A percentile compares a stretch with the other conserved stretches of the same genome.
Evolutionary conservation across 2,329 filamentous ascomycete genomes (phyloP).

Genomic region (Penicillium janthinellum): DNA sequence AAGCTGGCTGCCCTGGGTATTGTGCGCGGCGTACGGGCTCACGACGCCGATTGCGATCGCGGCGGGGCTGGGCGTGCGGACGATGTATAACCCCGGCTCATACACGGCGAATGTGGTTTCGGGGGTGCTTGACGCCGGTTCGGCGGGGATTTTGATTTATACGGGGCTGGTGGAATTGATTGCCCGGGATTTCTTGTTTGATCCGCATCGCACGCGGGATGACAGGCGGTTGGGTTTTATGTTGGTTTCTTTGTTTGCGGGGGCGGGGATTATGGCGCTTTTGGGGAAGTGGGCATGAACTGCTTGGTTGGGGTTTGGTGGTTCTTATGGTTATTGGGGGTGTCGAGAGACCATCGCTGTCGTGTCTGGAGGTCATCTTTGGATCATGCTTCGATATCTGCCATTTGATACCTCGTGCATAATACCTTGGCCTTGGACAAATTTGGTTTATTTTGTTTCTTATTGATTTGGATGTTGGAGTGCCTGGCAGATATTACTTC

Average conservation of each 20-base stretch:
- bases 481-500: no score
- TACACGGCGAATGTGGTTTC: conserved; percentile 49
- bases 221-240: conserved; percentile 45
- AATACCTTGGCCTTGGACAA: no score
- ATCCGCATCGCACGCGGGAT: conserved; percentile 47
- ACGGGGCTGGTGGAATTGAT: conserved; percentile 54
- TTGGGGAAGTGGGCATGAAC: conserved; percentile 54
- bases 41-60: conserved; percentile 56
- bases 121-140: conserved; percentile 51
- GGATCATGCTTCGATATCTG: no score
- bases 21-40: conserved; percentile 53
- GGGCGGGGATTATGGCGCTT: conserved; percentile 51
- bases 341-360: neutral
- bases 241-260: conserved; percentile 44
- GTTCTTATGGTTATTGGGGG: no score
- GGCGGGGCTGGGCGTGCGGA: conserved; percentile 51
- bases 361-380: neutral
- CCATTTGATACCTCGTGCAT: no score
- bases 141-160: conserved; percentile 54
- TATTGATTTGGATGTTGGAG: no score
- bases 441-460: no score
- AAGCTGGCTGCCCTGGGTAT: conserved; percentile 52
- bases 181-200: conserved; percentile 55
- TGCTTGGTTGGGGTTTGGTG: neutral
- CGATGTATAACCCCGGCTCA: conserved; percentile 46